A percentile compares a stretch with the other conserved stretches of the same genome.
Conservation (phyloP, 352 stramenopile species). For the Pythium rishiriense region DNA sequence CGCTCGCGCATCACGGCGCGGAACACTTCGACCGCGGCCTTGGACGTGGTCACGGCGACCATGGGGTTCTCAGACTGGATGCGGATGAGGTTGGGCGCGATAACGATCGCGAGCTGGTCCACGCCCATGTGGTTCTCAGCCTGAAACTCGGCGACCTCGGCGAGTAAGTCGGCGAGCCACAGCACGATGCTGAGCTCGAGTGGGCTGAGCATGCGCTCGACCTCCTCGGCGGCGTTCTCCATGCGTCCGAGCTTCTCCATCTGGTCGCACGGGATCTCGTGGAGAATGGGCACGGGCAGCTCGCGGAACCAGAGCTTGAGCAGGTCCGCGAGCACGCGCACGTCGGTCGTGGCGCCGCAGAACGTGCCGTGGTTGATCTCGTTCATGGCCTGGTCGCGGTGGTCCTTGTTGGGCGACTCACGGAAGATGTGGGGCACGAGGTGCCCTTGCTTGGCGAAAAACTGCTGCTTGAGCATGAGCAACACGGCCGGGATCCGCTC, state of each 20-base stretch:
- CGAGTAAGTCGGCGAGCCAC: constrained; percentile 85
- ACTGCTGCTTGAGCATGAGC: constrained; percentile 84
- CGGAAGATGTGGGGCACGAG: constrained; percentile 84
- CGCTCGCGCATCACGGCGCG: constrained; percentile 48
- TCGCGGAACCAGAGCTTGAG: constrained; percentile 92
- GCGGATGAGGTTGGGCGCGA: constrained; percentile 87
- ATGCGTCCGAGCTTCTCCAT: constrained; percentile 52
- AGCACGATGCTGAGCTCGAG: constrained; percentile 65
- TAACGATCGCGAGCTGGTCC: constrained; percentile 88
- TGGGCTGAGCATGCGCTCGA: constrained; percentile 48
- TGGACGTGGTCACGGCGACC: constrained; percentile 82
- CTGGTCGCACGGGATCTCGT: constrained; percentile 69
- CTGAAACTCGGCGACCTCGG: constrained; percentile 69
- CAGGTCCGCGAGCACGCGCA: constrained; percentile 84
- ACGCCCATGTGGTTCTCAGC: constrained; percentile 87
- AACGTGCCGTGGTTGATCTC: constrained; percentile 87
- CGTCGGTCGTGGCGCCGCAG: constrained; percentile 56
- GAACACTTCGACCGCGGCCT: constrained; percentile 84
- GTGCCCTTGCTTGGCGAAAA: constrained; percentile 66
- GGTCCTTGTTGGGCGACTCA: constrained; percentile 84
- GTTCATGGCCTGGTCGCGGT: constrained; percentile 78
- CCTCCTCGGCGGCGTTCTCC: constrained; percentile 38
- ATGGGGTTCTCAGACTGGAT: constrained; percentile 86
- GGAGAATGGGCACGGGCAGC: constrained; percentile 78
- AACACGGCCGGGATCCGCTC: constrained; percentile 84